Conservation (phyloP, 192 early-diverging fungal species). For the Funneliformis geosporum region DNA sequence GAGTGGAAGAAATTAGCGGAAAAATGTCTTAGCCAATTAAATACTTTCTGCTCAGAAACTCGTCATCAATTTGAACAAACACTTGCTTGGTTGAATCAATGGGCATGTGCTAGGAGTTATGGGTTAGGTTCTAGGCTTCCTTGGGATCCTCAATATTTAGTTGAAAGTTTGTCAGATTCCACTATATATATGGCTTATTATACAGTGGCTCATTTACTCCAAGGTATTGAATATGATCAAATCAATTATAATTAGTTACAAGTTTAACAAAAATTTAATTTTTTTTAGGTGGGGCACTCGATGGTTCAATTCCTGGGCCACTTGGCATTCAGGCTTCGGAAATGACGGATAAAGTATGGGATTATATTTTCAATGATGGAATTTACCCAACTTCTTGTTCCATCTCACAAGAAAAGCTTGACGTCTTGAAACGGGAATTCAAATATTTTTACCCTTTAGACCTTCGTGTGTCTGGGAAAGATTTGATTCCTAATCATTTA, state of each 20-base stretch:
- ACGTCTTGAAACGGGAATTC: constrained; percentile 84
- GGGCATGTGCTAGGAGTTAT: constrained; percentile 95
- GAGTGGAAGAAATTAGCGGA: constrained; percentile 77
- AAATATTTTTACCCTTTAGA: constrained; percentile 98
- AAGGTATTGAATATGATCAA: constrained; percentile 46
- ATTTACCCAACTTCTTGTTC: constrained; percentile 58
- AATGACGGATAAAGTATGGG: constrained; percentile 92
- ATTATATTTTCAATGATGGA: constrained; percentile 82
- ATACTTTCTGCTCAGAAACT: constrained; percentile 79
- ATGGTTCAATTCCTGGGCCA: constrained; percentile 77
- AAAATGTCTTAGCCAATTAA: constrained; percentile 78
- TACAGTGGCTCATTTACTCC: constrained; percentile 91
- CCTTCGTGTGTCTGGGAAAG: constrained; percentile 94
- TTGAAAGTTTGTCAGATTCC: constrained; percentile 96
- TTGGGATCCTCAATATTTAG: constrained; percentile 90
- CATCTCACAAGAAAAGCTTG: constrained; percentile 69
- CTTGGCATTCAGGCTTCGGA: constrained; percentile 78
- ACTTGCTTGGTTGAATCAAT: constrained; percentile 92
- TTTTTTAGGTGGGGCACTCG: constrained; percentile 64
- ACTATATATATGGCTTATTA: constrained; percentile 99
- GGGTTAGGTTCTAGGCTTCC: constrained; percentile 92
- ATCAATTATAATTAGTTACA: background rate
- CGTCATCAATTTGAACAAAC: constrained; percentile 83
- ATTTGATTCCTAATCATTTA: constrained; percentile 96
- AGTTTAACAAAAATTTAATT: background rate